Evolutionary conservation across 306 rosid species (phyloP), one percentile per base, ranked within the genome.

Genomic region (Elaeagnus macrophylla): DNA sequence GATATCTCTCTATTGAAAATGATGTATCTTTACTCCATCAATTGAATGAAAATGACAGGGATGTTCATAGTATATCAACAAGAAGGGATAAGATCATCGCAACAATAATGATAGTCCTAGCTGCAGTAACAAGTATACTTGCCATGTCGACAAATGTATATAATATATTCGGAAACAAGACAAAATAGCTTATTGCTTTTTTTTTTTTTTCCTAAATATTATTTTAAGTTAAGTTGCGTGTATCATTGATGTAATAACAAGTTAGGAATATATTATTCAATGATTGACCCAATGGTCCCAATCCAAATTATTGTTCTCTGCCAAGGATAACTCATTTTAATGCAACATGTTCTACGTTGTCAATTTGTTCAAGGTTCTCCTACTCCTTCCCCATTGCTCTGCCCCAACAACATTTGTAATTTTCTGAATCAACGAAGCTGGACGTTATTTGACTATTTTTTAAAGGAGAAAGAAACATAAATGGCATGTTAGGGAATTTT

Each of bases 71-170:
- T n/a, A 70, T 91, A 69, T 77, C 99, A 56, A 75, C 81, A 16
- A 71, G 38, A 64, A 81, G 60, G 67, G 99, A 91, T 56, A 91
- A 59, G 54, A 61, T 73, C 16, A 62, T 78, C 47, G 95, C 89
- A 56, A 59, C 71, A 38, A 39, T 56, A 51, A 91, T 91, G 99
- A 48, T 87, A 43, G 59, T 65, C 67, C 75, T 84, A 54, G 93
- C 96, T 49, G 69, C 69, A 16, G 81, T 48, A 25, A 74, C 87
- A 37, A 87, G 96, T 66, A 66, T 67, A 16, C 55, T 82, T 67
- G 99, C 99, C 66, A 91, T 91, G 67, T 80, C 74, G 18, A 84
- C 82, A 69, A 84, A 90, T 65, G 37, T 79, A 64, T 74, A 74
- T 49, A 78, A 67, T 52, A 37, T 17, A 1, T 67, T 75, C 7